Percentiles rank a stretch among this genome's conserved stretches.
Conservation (phyloP, 257 asterid species). For the Solanum ossicruentum region DNA sequence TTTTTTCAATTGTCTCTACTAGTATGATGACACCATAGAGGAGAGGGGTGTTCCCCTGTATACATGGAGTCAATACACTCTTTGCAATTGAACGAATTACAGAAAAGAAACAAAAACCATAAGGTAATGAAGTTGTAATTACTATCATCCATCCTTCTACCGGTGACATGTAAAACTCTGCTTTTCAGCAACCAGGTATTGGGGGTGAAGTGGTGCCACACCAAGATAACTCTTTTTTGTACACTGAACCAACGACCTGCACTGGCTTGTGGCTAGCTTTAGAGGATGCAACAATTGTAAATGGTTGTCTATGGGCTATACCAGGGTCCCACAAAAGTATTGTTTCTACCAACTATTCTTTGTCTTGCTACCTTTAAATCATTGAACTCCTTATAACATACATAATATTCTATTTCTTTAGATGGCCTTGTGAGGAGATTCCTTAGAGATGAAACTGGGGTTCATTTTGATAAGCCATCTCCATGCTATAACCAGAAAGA, state of each 20-base stretch:
- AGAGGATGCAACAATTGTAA: conserved; percentile 61
- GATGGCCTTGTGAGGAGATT: conserved; percentile 92
- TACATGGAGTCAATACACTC: neutral
- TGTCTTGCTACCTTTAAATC: neutral
- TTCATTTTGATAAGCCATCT: conserved; percentile 78
- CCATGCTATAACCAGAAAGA: conserved; percentile 56
- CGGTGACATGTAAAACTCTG: conserved; percentile 1
- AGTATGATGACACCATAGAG: neutral
- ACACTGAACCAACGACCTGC: conserved; percentile 72
- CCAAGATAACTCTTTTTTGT: conserved; percentile 79
- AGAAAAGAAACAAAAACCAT: neutral
- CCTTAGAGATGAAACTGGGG: conserved; percentile 69
- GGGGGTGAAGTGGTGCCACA: conserved; percentile 87
- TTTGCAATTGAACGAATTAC: neutral
- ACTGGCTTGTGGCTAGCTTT: conserved; percentile 91
- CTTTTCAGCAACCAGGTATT: conserved; percentile 75
- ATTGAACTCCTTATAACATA: neutral
- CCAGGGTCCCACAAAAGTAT: conserved; percentile 81
- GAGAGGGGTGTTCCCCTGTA: neutral
- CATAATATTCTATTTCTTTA: neutral
- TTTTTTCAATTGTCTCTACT: neutral
- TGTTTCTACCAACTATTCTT: neutral
- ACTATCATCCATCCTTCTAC: neutral
- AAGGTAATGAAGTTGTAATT: neutral
- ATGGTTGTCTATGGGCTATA: conserved; percentile 96